phyloP scores from a whole-genome alignment of 495 filamentous ascomycete genomes.

The Lasiosphaeriaceae sp. region DNA sequence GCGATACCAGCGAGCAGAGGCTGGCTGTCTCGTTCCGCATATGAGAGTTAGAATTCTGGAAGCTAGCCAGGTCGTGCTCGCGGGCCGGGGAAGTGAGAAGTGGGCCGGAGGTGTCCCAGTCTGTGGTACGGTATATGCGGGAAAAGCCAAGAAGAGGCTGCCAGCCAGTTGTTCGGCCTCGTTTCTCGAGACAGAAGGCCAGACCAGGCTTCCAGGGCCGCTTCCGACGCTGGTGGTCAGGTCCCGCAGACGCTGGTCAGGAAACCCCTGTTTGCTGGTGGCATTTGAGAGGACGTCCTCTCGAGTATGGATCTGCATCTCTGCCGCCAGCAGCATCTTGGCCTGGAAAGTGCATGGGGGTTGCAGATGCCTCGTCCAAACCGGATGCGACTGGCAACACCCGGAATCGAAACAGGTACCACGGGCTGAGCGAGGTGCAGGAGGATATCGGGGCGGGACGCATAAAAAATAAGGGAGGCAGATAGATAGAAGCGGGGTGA shows the following conservation, averaged over 20 bases:
- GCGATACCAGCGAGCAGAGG: too few relatives aligned
- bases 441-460: not conserved
- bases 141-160: too few relatives aligned
- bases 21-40: too few relatives aligned
- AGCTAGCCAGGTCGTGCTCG: too few relatives aligned
- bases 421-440: not conserved
- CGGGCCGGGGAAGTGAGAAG: too few relatives aligned
- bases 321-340: not conserved
- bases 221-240: slow-evolving; percentile 4
- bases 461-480: too few relatives aligned
- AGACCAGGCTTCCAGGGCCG: slow-evolving; percentile 1
- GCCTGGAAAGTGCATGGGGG: not conserved
- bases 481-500: too few relatives aligned
- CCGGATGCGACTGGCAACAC: slow-evolving; percentile 8
- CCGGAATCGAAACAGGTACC: slow-evolving; percentile 10
- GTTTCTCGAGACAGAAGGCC: not conserved
- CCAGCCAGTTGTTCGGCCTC: too few relatives aligned
- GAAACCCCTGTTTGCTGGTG: slow-evolving; percentile 4
- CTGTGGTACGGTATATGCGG: too few relatives aligned
- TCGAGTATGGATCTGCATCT: not conserved
- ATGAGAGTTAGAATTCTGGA: too few relatives aligned
- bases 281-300: not conserved
- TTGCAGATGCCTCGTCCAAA: not conserved
- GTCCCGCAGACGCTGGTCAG: not conserved
- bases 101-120: too few relatives aligned